Percentiles rank a stretch among this genome's conserved stretches.
Evolutionary conservation across 1,284 basidiomycete species (phyloP).

Genomic region (Kalmanozyma brasiliensis): DNA sequence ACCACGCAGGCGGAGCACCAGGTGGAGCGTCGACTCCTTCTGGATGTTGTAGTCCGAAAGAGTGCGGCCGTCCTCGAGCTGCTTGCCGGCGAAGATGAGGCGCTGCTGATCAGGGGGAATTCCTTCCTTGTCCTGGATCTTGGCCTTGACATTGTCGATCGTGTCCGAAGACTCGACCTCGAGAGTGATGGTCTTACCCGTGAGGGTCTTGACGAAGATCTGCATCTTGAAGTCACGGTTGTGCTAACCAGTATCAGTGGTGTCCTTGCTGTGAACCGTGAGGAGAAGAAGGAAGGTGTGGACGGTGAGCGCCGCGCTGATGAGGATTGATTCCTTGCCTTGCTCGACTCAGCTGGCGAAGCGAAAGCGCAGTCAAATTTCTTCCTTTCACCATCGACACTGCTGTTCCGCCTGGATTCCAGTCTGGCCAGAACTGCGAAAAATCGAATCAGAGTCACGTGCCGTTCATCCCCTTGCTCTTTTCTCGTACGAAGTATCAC

Average conservation of each 20-base stretch:
- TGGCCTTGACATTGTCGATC: slow-evolving; percentile 69
- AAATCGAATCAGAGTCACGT: slow-evolving; percentile 41
- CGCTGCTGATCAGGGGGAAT: slow-evolving; percentile 97
- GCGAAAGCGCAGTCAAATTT: slow-evolving; percentile 29
- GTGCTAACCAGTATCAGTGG: slow-evolving; percentile 64
- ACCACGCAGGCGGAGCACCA: slow-evolving; percentile 77
- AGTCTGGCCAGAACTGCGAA: slow-evolving; percentile 8
- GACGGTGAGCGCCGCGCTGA: slow-evolving; percentile 9
- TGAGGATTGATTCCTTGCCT: neutral
- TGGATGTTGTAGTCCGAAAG: slow-evolving; percentile 79
- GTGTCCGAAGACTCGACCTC: slow-evolving; percentile 69
- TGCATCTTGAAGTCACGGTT: slow-evolving; percentile 58
- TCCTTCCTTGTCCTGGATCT: slow-evolving; percentile 74
- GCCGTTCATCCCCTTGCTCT: neutral
- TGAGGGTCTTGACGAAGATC: slow-evolving; percentile 67
- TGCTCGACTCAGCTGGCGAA: too few species aligned
- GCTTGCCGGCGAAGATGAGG: slow-evolving; percentile 97
- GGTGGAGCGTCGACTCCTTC: slow-evolving; percentile 72
- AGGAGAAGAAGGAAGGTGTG: slow-evolving; percentile 7
- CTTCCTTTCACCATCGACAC: slow-evolving; percentile 5
- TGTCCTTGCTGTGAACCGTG: slow-evolving; percentile 37
- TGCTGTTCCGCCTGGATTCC: slow-evolving; percentile 6
- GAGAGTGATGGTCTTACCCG: slow-evolving; percentile 69
- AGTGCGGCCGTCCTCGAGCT: slow-evolving; percentile 75
- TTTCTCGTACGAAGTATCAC: slow-evolving; percentile 16